Percentiles rank a stretch among this genome's conserved stretches.
These are phyloP conservation scores for Solanum pimpinellifolium DNA, from an alignment of 257 asterid species.

Conservation along the genomic window DNA sequence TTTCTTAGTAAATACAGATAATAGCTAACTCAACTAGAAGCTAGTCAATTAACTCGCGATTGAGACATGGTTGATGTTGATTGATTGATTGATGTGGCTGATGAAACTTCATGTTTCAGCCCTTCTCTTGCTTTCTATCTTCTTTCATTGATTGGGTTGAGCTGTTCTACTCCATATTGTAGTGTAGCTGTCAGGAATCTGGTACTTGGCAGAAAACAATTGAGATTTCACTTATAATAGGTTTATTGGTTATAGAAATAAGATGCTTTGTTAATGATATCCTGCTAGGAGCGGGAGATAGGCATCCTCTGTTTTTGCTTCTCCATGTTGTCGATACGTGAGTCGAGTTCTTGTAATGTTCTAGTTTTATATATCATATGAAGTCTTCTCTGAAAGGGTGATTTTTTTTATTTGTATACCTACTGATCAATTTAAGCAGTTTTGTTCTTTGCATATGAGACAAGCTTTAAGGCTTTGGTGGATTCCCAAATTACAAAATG, in stretches of 20 bases:
- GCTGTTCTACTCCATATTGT: neutral
- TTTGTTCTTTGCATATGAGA: neutral
- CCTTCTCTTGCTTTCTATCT: neutral
- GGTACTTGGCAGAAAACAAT: neutral
- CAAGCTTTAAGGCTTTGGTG: neutral
- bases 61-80: neutral
- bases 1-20: neutral
- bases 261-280: neutral
- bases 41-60: neutral
- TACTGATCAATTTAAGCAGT: neutral
- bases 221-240: neutral
- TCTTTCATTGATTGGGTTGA: neutral
- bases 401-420: neutral
- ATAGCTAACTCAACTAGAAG: neutral
- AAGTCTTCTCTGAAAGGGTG: neutral
- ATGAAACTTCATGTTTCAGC: neutral
- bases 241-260: neutral
- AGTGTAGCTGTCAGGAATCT: neutral
- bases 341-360: neutral
- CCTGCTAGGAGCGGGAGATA: neutral
- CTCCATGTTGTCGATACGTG: neutral
- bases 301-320: neutral
- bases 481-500: neutral
- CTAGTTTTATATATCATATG: neutral
- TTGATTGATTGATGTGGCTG: neutral